These are phyloP conservation scores for Auriculariales sp. DNA, from an alignment of 768 basidiomycete species.

Conservation along the genomic window DNA sequence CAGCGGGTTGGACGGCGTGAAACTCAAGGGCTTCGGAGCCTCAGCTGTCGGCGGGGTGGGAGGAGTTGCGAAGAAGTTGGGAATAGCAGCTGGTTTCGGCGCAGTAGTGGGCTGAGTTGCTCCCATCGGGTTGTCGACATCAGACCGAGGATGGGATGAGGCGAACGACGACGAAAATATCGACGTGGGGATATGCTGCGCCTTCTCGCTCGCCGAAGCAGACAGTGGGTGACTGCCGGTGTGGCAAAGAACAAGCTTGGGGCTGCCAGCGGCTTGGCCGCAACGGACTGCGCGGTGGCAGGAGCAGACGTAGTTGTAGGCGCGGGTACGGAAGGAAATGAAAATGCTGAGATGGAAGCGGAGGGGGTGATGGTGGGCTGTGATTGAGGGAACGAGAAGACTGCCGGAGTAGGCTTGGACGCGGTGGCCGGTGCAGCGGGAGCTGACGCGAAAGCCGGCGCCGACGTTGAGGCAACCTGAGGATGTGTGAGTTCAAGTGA, in stretches of 20 bases:
- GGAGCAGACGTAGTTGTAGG: neutral
- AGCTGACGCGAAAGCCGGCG: neutral
- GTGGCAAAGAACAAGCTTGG: neutral
- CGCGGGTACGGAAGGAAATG: no score
- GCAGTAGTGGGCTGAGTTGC: no score
- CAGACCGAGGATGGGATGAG: neutral
- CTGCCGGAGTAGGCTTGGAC: no score
- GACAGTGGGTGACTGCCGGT: neutral
- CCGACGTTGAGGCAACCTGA: neutral
- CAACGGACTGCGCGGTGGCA: neutral
- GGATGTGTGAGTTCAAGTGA: neutral
- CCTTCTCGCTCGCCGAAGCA: neutral
- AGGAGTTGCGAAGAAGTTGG: no score
- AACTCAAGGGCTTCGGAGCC: neutral
- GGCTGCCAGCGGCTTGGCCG: neutral
- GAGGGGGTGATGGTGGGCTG: no score
- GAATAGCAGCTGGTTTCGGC: no score
- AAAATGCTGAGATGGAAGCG: no score
- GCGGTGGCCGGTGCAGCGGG: neutral
- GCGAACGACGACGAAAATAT: neutral
- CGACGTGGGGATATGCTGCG: neutral
- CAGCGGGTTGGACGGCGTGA: neutral
- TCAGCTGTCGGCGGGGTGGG: no score
- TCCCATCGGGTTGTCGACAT: neutral
- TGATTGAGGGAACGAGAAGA: no score